phyloP scores from a whole-genome alignment of 495 filamentous ascomycete species.

The Penicillium antarcticum region DNA sequence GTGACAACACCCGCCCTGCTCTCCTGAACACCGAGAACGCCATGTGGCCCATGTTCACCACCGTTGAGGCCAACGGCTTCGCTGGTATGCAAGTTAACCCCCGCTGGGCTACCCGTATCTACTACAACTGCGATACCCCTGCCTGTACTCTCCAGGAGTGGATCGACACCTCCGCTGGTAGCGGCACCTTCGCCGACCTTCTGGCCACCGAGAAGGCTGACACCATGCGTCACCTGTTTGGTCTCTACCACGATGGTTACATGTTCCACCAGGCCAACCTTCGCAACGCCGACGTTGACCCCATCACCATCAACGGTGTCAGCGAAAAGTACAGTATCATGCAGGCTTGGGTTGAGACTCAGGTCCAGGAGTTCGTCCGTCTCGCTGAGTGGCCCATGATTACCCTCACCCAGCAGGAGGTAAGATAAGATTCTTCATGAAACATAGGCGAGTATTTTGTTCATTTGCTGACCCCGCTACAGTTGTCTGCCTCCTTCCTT shows the following conservation, averaged over 20 bases:
- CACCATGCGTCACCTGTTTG: slow-evolving; percentile 54
- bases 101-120: slow-evolving; percentile 61
- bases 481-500: slow-evolving; percentile 50
- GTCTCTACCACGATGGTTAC: slow-evolving; percentile 49
- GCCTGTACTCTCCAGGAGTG: slow-evolving; percentile 57
- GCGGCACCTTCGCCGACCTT: slow-evolving; percentile 46
- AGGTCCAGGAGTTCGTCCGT: slow-evolving; percentile 54
- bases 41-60: slow-evolving; percentile 57
- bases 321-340: slow-evolving; percentile 49
- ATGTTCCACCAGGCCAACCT: slow-evolving; percentile 59
- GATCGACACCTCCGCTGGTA: slow-evolving; percentile 55
- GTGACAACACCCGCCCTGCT: slow-evolving; percentile 57
- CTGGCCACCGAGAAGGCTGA: slow-evolving; percentile 47
- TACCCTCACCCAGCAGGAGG: slow-evolving; percentile 53
- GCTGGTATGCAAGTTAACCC: slow-evolving; percentile 57
- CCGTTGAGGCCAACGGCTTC: slow-evolving; percentile 48
- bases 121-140: slow-evolving; percentile 60
- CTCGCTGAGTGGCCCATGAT: slow-evolving; percentile 58
- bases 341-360: slow-evolving; percentile 59
- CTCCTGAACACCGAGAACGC: slow-evolving; percentile 45
- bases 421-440: slow-evolving; percentile 10
- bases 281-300: slow-evolving; percentile 43
- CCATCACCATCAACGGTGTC: slow-evolving; percentile 51
- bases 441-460: neutral
- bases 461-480: neutral